These are phyloP conservation scores for Pseudopyricularia javanii DNA, from an alignment of 2,329 filamentous ascomycete species.

Conservation along the genomic window DNA sequence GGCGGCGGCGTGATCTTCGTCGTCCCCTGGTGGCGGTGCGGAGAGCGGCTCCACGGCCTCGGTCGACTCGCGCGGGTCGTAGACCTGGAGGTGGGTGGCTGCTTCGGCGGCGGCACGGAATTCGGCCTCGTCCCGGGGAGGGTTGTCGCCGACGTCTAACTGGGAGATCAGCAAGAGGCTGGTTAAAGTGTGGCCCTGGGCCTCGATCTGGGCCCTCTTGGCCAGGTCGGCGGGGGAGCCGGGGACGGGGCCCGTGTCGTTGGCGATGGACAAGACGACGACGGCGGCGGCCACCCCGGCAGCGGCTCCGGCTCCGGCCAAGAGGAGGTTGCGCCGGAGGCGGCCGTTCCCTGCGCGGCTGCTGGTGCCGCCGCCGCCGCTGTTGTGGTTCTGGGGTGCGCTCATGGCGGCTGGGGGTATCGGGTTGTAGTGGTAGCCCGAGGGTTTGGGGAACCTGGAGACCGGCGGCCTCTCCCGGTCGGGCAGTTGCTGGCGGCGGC, in stretches of 20 bases:
- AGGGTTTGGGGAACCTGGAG: background rate
- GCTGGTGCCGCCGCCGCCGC: background rate
- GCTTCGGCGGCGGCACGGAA: no score
- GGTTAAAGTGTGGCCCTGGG: slow-evolving; percentile 1
- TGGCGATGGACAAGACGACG: background rate
- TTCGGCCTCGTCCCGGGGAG: background rate
- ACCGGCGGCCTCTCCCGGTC: background rate
- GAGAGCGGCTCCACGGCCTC: no score
- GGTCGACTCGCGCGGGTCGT: background rate
- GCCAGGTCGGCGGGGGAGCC: slow-evolving; percentile 4
- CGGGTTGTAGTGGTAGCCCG: background rate
- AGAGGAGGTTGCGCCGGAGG: background rate
- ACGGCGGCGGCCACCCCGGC: background rate
- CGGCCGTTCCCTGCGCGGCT: background rate
- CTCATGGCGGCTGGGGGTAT: background rate
- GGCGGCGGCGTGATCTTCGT: no score
- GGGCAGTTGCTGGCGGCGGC: background rate
- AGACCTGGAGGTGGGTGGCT: no score
- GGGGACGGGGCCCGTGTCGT: background rate
- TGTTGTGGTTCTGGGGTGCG: background rate
- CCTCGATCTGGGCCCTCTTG: background rate
- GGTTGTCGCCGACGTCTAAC: background rate
- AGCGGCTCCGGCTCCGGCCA: background rate
- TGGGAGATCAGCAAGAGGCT: slow-evolving; percentile 4
- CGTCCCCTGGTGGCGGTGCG: no score